A percentile compares a stretch with the other conserved stretches of the same genome.
Evolutionary conservation across 306 rosid genomes (phyloP).

Genomic region (Sophora flavescens): DNA sequence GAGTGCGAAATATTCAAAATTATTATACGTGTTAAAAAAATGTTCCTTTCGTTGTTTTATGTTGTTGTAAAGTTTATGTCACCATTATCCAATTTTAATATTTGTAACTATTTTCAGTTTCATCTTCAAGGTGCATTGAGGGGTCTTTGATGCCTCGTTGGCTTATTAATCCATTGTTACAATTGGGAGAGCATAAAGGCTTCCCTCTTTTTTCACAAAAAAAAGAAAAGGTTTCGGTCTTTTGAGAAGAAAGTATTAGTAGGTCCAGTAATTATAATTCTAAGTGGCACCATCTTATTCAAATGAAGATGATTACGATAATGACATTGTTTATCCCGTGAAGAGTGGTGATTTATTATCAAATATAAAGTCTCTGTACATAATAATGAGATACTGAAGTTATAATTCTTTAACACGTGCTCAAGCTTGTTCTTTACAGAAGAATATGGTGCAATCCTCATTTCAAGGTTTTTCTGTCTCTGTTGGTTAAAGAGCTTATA

Average conservation of each 20-base stretch:
- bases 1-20: too few relatives aligned
- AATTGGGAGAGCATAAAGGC: slow-evolving; percentile 25
- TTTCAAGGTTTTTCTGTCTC: background rate
- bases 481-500: background rate
- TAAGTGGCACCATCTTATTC: slow-evolving; percentile 32
- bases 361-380: slow-evolving; percentile 23
- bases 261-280: slow-evolving; percentile 39
- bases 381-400: slow-evolving; percentile 45
- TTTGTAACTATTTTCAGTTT: background rate
- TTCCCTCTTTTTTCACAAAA: background rate
- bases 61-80: background rate
- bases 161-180: background rate
- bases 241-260: slow-evolving; percentile 32
- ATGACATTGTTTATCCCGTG: slow-evolving; percentile 47
- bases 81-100: background rate
- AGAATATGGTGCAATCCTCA: slow-evolving; percentile 4
- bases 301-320: slow-evolving; percentile 36
- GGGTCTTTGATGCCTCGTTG: background rate
- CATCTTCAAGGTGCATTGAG: background rate
- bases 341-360: slow-evolving; percentile 44
- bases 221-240: background rate
- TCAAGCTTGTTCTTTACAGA: slow-evolving; percentile 19
- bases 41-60: background rate
- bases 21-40: background rate
- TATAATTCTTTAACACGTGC: slow-evolving; percentile 56